Evolutionary conservation across 495 filamentous ascomycete genomes (phyloP), one percentile per base, ranked within the genome.

Genomic region (Aspergillus bertholletiae): DNA sequence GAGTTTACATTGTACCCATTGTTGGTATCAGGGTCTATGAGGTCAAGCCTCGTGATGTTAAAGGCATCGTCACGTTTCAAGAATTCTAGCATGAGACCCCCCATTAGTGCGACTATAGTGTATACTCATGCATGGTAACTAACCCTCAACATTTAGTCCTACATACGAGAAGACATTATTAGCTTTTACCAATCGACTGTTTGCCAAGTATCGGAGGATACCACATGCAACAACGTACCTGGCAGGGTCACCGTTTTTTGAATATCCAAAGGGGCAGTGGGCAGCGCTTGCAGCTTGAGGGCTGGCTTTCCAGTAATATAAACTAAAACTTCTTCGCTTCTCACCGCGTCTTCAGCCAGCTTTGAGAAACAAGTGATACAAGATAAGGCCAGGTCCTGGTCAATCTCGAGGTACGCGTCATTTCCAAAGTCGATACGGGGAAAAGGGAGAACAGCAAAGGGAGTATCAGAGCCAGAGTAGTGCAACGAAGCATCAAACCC

Each of bases 1-100:
- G 68, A 65, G 56, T 71, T 68, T 28, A 71, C 51, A 24, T 71
- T 71, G 35, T 60, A 71, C 23, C 67, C 67, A 20, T 71, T 54
- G 4, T 71, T 49, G 1, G 52, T 55, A 6, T 45, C 44, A 0
- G 57, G 49, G 13, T 62, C 49, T 6, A 71, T 32, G 17, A 68
- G 52, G 0, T 66, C 53, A 9, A 68, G 9, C 1, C 30, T 63
- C 22, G 61, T 71, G 27, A 71, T 51, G 26, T 69, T 67, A 50
- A 68, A 65, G 7, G 61, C 56, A 7, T 60, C 59, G 1, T 54
- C n/a, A 5, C 40, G 22, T 22, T 65, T 63, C 4, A 69, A 13
- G 8, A 63, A 68, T 26, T 63, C 68, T 70, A 34, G 9, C 40
- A 21, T 17, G 26, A 24, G n/a, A n/a, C n/a, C 17, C 41, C 7